Conservation (phyloP, 139 green algal genomes). For the Monoraphidium neglectum region DNA sequence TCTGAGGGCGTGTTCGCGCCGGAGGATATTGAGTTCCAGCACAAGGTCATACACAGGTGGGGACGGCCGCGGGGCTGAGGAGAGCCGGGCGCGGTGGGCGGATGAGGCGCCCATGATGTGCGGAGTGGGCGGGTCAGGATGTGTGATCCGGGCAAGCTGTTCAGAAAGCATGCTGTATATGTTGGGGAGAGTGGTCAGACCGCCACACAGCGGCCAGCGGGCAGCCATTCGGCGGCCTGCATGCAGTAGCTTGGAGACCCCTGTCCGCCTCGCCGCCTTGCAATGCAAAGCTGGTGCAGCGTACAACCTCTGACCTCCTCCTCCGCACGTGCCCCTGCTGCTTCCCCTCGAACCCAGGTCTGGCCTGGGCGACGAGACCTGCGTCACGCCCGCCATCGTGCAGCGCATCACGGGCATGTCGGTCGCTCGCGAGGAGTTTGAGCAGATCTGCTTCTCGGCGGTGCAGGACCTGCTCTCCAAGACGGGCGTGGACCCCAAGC, state of each 20-base stretch:
- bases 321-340: not conserved
- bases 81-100: no score
- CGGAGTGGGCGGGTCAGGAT: no score
- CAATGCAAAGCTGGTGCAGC: not conserved
- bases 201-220: no score
- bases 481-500: slow-evolving; percentile 39
- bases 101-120: no score
- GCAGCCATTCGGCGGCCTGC: no score
- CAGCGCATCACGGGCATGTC: slow-evolving; percentile 60
- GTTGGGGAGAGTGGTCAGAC: no score
- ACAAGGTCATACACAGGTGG: slow-evolving; percentile 77
- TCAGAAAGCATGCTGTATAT: no score
- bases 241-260: slow-evolving; percentile 85
- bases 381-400: slow-evolving; percentile 10
- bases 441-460: slow-evolving; percentile 54
- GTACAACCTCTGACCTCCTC: not conserved
- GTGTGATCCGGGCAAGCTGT: no score
- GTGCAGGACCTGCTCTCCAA: slow-evolving; percentile 68
- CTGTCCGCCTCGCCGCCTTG: slow-evolving; percentile 83
- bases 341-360: not conserved
- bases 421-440: slow-evolving; percentile 76
- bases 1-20: slow-evolving; percentile 58
- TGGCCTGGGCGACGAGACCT: slow-evolving; percentile 25
- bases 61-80: no score
- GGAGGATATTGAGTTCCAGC: slow-evolving; percentile 87